A percentile compares a stretch with the other conserved stretches of the same genome.
Evolutionary conservation across 495 filamentous ascomycete species (phyloP).

Genomic region (Hypoxylon crocopeplum): DNA sequence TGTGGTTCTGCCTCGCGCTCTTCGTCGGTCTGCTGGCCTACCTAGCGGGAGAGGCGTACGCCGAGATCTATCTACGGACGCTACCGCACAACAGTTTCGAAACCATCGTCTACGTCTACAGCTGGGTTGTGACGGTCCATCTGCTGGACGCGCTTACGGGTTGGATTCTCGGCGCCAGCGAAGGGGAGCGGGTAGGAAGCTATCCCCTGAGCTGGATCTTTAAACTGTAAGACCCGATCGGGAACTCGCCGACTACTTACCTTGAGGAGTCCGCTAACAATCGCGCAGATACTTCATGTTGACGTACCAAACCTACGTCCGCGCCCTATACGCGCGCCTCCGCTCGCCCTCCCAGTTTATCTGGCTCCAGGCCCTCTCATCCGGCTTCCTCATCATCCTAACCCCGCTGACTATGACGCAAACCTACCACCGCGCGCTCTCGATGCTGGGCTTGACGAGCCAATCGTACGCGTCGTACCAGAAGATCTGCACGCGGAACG

Average conservation of each 20-base stretch:
- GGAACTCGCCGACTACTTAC: slow-evolving; percentile 5
- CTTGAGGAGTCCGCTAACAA: slow-evolving; percentile 25
- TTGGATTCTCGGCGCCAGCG: slow-evolving; percentile 65
- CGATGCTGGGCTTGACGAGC: slow-evolving; percentile 54
- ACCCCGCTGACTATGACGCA: slow-evolving; percentile 65
- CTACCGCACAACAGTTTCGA: slow-evolving; percentile 67
- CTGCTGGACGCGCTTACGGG: slow-evolving; percentile 64
- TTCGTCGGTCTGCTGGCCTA: slow-evolving; percentile 65
- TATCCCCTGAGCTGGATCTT: slow-evolving; percentile 70
- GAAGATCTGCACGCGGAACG: slow-evolving; percentile 64
- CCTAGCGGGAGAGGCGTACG: slow-evolving; percentile 69
- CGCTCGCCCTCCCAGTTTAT: slow-evolving; percentile 66
- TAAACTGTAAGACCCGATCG: slow-evolving; percentile 56
- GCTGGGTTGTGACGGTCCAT: slow-evolving; percentile 68
- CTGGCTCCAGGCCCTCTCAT: slow-evolving; percentile 64
- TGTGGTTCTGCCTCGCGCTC: slow-evolving; percentile 71
- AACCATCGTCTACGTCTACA: slow-evolving; percentile 70
- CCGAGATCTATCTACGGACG: slow-evolving; percentile 68
- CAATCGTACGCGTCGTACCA: slow-evolving; percentile 64
- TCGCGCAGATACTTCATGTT: slow-evolving; percentile 63
- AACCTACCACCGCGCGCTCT: slow-evolving; percentile 59
- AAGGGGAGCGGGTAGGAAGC: slow-evolving; percentile 65
- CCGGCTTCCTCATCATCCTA: slow-evolving; percentile 62
- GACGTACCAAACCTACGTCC: slow-evolving; percentile 74
- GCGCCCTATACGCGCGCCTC: slow-evolving; percentile 68